phyloP scores from a whole-genome alignment of 306 rosid genomes.

The Cicer arietinum region DNA sequence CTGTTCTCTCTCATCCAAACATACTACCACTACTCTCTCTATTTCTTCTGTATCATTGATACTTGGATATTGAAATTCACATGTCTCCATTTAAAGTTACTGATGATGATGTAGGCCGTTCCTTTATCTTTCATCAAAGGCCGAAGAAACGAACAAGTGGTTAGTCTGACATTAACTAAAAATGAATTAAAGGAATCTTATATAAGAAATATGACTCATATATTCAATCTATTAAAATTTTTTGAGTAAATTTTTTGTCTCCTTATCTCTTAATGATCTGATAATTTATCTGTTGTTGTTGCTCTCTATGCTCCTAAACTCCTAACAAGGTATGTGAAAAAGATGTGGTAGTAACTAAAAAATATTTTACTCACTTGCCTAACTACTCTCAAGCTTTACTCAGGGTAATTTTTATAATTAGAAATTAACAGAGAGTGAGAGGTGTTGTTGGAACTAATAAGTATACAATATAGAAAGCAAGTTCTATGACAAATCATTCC shows the following conservation, averaged over 20 bases:
- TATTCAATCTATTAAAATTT: not conserved
- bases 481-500: constrained; percentile 22
- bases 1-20: constrained; percentile 68
- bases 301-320: no score
- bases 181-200: not conserved
- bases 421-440: not conserved
- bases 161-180: not conserved
- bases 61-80: constrained; percentile 43
- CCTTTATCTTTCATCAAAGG: constrained; percentile 41
- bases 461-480: not conserved
- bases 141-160: constrained; percentile 45
- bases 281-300: not conserved
- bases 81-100: constrained; percentile 44
- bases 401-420: constrained; percentile 14
- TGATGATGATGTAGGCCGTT: constrained; percentile 47
- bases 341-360: constrained; percentile 4
- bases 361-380: constrained; percentile 22
- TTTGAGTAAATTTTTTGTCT: not conserved
- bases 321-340: not conserved
- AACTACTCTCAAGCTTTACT: constrained; percentile 16
- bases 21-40: constrained; percentile 45
- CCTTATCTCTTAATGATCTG: not conserved
- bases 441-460: constrained; percentile 22
- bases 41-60: constrained; percentile 48
- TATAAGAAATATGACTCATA: not conserved